Base-by-base conservation (phyloP, 2,329 filamentous ascomycete genomes). In the Orbilia brochopaga region DNA sequence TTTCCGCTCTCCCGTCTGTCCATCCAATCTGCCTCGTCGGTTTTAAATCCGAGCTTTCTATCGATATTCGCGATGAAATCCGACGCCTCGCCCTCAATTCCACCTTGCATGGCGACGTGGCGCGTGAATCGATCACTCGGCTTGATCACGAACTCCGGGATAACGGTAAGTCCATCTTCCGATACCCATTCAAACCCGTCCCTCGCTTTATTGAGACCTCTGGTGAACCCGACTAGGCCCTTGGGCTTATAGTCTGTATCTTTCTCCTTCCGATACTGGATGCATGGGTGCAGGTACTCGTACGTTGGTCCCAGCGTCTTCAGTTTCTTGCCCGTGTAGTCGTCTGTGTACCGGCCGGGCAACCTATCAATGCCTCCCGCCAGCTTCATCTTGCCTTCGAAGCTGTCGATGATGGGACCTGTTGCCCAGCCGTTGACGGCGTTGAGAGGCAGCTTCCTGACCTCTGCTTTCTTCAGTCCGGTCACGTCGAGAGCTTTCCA, bases 401-500 rank as follows among this genome's bases (percentile, higher is more conserved):
- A 73, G 23, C 50, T 62, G 44, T 73, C 66, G 17, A 72, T 32
- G 17, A 73, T 62, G 21, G 66, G 72, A 7, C 72, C 72, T 21
- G 67, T 72, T 15, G 72, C 72, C 72, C 72, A 74, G n/a, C 72
- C 72, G 32, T 67, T 63, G 42, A 62, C 35, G 17, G 61, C 52
- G 13, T 69, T 52, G 40, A 27, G 21, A 10, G 73, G 48, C 7
- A 62, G 30, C 13, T 42, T 32, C 46, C 57, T 32, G n/a, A 15
- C 19, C 32, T 61, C 21, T 24, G 56, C 52, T 15, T 67, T 60
- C 23, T 69, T 67, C 1, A 57, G 30, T 1, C 37, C 61, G n/a
- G 19, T 57, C 42, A 48, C 8, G 24, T 46, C 11, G 27, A 55
- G 48, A 7, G 32, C 15, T 13, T 60, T 44, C 30, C 37, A 55